Evolutionary conservation across 345 rosid genomes (phyloP), one percentile per base, ranked within the genome.

Genomic region (Euphorbia tirucalli): DNA sequence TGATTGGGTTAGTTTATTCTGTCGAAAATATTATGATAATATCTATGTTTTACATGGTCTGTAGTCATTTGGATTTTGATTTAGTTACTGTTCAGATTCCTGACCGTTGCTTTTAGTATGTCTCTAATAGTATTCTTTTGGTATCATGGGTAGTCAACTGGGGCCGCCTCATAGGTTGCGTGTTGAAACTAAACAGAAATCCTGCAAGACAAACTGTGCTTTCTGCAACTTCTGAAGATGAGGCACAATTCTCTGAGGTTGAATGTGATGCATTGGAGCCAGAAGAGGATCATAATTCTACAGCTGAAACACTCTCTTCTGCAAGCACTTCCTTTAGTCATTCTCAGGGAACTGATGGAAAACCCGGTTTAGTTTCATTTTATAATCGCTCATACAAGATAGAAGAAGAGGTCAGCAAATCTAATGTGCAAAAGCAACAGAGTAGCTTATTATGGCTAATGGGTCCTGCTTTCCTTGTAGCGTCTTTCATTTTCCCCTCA

Each of bases 401-500:
- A 64, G 83, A 90, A 5, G 79, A 80, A 65, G 71, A 72, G 72
- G 50, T 64, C 66, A 41, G 65, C 64, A 57, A 19, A 41, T 39
- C 85, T 60, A 68, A 66, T 61, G 41, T 76, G 7, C 82, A 83
- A 77, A 85, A 67, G 65, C 86, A 82, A 64, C 74, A 71, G 72
- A 89, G 78, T 81, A 85, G 84, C 73, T 80, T 86, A 1, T 79
- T 83, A 72, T 94, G 98, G 97, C 82, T 94, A 79, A 43, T 85
- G 32, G 97, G 97, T 79, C 98, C 98, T 57, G 84, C 91, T 31
- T 90, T 90, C 81, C 90, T 94, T 65, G 98, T 94, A 50, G 85
- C 93, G 35, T 94, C 98, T 68, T 94, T 94, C 81, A 83, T 92
- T 78, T 75, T 94, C 72, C 97, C 98, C 28, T 90, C 97, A 2